These are phyloP conservation scores for Cladosporium sp. DNA, from an alignment of 2,329 filamentous ascomycete genomes.

Conservation along the genomic window DNA sequence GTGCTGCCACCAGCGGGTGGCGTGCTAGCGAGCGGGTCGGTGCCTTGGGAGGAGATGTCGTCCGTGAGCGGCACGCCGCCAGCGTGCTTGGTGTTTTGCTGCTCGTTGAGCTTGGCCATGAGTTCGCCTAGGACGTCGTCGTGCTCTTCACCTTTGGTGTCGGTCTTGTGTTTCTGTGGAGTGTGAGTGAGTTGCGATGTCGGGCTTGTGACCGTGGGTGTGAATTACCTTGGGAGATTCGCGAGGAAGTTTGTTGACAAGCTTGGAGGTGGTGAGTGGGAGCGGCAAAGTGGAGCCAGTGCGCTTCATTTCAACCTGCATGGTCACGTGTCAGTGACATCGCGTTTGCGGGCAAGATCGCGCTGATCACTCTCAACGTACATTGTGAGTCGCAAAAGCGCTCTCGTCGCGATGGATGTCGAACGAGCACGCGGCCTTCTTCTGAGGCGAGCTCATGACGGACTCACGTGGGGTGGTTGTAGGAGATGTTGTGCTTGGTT, in stretches of 20 bases:
- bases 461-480: background rate
- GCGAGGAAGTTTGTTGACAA: slow-evolving; percentile 36
- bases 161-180: slow-evolving; percentile 12
- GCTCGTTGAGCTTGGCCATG: slow-evolving; percentile 72
- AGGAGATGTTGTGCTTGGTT: background rate
- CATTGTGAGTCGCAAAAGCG: background rate
- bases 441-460: slow-evolving; percentile 12
- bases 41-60: slow-evolving; percentile 38
- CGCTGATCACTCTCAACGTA: slow-evolving; percentile 4
- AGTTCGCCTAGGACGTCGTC: slow-evolving; percentile 64
- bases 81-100: slow-evolving; percentile 57
- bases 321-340: slow-evolving; percentile 18
- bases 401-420: slow-evolving; percentile 17
- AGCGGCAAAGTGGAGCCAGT: slow-evolving; percentile 27
- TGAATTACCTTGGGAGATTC: slow-evolving; percentile 26
- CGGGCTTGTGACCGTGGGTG: slow-evolving; percentile 20
- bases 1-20: slow-evolving; percentile 31
- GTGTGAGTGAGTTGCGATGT: slow-evolving; percentile 25
- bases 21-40: slow-evolving; percentile 36
- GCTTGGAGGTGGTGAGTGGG: slow-evolving; percentile 42
- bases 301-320: slow-evolving; percentile 28
- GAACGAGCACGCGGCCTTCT: slow-evolving; percentile 15
- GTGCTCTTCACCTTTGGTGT: slow-evolving; percentile 18
- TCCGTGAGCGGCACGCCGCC: slow-evolving; percentile 43
- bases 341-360: slow-evolving; percentile 1